These are phyloP conservation scores for Warburgia ugandensis DNA, from an alignment of 164 flowering plant species.

Conservation along the genomic window DNA sequence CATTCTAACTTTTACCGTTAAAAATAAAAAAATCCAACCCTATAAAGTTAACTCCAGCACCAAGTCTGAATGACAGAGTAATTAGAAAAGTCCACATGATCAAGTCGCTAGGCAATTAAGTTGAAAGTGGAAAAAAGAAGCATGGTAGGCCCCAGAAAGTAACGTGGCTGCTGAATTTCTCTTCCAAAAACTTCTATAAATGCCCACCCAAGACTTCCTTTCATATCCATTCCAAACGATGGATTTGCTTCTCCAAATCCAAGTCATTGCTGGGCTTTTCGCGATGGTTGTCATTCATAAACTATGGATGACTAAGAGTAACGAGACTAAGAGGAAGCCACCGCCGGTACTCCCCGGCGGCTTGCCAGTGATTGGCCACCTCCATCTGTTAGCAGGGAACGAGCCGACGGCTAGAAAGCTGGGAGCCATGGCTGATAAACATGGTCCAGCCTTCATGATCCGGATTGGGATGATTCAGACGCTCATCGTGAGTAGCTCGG, in stretches of 20 bases:
- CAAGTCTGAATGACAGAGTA: too few species aligned
- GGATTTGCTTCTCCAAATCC: neutral
- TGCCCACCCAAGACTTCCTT: too few species aligned
- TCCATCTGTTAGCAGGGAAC: conserved; percentile 6
- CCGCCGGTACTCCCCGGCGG: conserved; percentile 14
- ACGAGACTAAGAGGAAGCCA: neutral
- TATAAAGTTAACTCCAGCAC: too few species aligned
- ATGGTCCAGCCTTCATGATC: conserved; percentile 14
- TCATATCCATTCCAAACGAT: too few species aligned
- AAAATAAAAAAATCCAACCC: too few species aligned
- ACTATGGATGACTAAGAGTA: neutral
- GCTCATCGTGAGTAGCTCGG: conserved; percentile 13
- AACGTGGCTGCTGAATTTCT: too few species aligned
- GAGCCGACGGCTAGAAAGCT: neutral
- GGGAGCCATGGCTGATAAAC: conserved; percentile 14
- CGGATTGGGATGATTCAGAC: conserved; percentile 11
- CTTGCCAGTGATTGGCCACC: conserved; percentile 19
- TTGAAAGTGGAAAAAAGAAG: too few species aligned
- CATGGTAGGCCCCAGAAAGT: too few species aligned
- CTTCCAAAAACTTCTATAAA: too few species aligned
- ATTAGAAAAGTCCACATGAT: too few species aligned
- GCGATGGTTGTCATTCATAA: conserved; percentile 1
- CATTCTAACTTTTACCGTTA: too few species aligned
- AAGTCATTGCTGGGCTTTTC: neutral
- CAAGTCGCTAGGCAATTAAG: too few species aligned